Conservation (phyloP, 768 basidiomycete genomes). For the Leucocoprinus leucothites region DNA sequence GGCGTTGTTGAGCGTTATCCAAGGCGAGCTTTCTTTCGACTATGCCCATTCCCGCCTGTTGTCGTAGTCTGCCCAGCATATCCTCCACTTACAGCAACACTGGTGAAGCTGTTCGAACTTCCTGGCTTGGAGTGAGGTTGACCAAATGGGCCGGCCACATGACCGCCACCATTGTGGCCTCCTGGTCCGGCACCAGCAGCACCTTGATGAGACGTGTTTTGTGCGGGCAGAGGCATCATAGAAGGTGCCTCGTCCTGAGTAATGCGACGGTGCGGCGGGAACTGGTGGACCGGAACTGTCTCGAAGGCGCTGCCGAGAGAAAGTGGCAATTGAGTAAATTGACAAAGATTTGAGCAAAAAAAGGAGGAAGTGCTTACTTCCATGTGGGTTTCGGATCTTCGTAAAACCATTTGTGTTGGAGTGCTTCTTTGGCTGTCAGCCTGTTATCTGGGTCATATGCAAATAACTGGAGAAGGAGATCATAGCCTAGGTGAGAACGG, state of each 20-base stretch:
- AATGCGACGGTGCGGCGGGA: conserved; percentile 85
- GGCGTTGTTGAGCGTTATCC: conserved; percentile 25
- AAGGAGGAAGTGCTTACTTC: conserved; percentile 57
- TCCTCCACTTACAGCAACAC: conserved; percentile 51
- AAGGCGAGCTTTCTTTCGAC: conserved; percentile 61
- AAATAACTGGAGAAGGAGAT: conserved; percentile 84
- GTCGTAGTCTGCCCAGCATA: conserved; percentile 34
- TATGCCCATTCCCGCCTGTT: conserved; percentile 30
- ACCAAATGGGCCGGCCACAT: conserved; percentile 39
- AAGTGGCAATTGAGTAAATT: conserved; percentile 2
- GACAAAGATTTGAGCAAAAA: background rate
- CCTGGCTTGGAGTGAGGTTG: conserved; percentile 57
- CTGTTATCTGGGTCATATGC: conserved; percentile 87
- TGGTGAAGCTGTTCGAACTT: conserved; percentile 62
- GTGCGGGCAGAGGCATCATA: conserved; percentile 67
- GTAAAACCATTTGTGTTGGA: conserved; percentile 88
- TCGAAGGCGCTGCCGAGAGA: conserved; percentile 64
- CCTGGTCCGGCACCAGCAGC: conserved; percentile 21
- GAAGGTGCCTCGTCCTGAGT: conserved; percentile 91
- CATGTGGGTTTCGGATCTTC: conserved; percentile 84
- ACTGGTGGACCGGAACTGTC: conserved; percentile 55
- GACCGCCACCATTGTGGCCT: conserved; percentile 27
- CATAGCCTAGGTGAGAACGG: conserved; percentile 61
- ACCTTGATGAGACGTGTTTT: conserved; percentile 39
- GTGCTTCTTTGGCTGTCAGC: conserved; percentile 77